Base-by-base conservation (phyloP, 1,284 basidiomycete species). In the Tausonia pullulans region DNA sequence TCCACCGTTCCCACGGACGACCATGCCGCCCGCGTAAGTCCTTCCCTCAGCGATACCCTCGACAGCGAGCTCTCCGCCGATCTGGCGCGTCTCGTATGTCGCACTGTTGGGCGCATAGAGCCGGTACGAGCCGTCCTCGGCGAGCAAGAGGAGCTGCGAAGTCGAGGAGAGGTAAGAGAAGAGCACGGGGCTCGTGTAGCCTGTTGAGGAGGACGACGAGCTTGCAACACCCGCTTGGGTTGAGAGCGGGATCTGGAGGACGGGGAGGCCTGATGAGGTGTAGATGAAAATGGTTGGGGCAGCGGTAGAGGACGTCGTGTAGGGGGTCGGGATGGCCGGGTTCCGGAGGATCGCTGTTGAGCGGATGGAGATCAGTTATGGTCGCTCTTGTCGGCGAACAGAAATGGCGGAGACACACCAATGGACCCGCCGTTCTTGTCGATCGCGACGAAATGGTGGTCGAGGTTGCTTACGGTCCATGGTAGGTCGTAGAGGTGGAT, bases 111-210 rank as follows among this genome's bases (percentile, higher is more conserved):
- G 4, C 65, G 71, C 87, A 74, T 98, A 97, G 16, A 97, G 73
- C 52, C 95, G 82, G 73, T 96, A 97, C 8, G 83, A 81, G 14
- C 95, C 95, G 71, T 97, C 92, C 74, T 96, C 92, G 69, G 93
- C 91, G 44, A 98, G 78, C 5, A 95, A 83, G 0, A 87, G 85
- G 48, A 98, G 81, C 60, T 85, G 82, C 71, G 95, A 90, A 13
- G 68, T 50, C 1, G 67, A 54, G 0, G 73, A 74, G 63, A 60
- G 41, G 52, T 74, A 72, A 61, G 72, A 70, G 11, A 75, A 64
- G 9, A 73, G 67, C 13, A 75, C 63, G 4, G 48, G 53, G 4
- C 53, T 52, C 51, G 27, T n/a, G 7, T 56, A 61, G 44, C 60
- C 52, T 40, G 55, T 16, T 0, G 51, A 51, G 11, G 45, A n/a